Evolutionary conservation across 2,329 filamentous ascomycete genomes (phyloP).

Genomic region (Huntiella savannae): DNA sequence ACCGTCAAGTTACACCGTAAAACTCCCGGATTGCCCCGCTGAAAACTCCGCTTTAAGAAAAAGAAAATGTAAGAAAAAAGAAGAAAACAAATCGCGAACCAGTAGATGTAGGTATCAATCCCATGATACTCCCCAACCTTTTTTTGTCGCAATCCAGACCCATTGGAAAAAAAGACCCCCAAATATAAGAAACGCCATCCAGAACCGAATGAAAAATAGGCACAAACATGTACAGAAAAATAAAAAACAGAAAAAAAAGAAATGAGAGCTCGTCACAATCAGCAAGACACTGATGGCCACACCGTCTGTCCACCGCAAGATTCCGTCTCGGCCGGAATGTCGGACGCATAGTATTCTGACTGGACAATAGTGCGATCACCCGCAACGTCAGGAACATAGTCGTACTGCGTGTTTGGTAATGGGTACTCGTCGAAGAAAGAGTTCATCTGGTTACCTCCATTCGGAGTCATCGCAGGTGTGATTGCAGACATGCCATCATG

Average conservation of each 20-base stretch:
- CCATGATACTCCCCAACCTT: constrained; percentile 1
- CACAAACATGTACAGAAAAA: constrained; percentile 11
- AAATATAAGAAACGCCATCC: not conserved
- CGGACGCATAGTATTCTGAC: constrained; percentile 1
- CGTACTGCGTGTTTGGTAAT: not conserved
- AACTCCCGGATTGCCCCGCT: constrained; percentile 5
- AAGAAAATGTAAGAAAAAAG: constrained; percentile 9
- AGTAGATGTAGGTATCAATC: constrained; percentile 3
- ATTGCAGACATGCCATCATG: not conserved
- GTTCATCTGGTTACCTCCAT: constrained; percentile 1
- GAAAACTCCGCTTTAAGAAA: constrained; percentile 10
- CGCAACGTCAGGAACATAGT: constrained; percentile 1
- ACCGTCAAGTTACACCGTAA: not conserved
- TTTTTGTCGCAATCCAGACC: constrained; percentile 1
- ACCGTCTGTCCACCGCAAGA: constrained; percentile 11
- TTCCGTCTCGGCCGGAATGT: not conserved
- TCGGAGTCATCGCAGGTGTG: not conserved
- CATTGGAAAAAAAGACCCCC: not conserved
- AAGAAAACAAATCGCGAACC: constrained; percentile 12
- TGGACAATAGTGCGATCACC: constrained; percentile 1
- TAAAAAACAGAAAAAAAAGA: constrained; percentile 13
- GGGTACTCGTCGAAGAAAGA: constrained; percentile 6
- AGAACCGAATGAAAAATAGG: constrained; percentile 6
- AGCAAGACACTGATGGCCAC: constrained; percentile 3
- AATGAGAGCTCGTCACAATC: constrained; percentile 1